Percentiles rank a stretch among this genome's conserved stretches.
Evolutionary conservation across 371 early-diverging fungal genomes (phyloP).

Genomic region (Mucor irregularis): DNA sequence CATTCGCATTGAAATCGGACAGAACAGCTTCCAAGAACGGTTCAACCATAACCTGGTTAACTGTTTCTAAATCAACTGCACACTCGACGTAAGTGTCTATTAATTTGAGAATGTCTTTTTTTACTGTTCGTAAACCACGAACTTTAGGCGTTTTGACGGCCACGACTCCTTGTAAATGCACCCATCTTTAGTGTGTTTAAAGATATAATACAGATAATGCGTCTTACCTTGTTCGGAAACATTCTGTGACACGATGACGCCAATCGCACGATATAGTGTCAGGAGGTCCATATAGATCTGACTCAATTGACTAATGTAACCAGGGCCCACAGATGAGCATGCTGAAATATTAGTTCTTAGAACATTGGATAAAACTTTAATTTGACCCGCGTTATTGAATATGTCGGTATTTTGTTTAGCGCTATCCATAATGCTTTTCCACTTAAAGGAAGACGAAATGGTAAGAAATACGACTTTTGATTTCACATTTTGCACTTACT

Average conservation of each 20-base stretch:
- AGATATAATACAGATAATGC: not conserved
- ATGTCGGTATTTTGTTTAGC: slow-evolving; percentile 70
- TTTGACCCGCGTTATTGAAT: slow-evolving; percentile 75
- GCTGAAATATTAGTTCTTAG: slow-evolving; percentile 93
- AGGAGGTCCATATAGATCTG: slow-evolving; percentile 89
- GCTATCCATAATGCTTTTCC: slow-evolving; percentile 76
- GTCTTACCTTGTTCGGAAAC: slow-evolving; percentile 61
- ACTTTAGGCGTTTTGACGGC: slow-evolving; percentile 92
- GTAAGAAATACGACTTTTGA: not conserved
- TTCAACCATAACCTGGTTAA: slow-evolving; percentile 82
- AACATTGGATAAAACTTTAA: slow-evolving; percentile 89
- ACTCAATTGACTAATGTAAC: slow-evolving; percentile 83
- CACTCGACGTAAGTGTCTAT: slow-evolving; percentile 85
- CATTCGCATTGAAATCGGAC: slow-evolving; percentile 83
- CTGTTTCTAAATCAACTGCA: slow-evolving; percentile 76
- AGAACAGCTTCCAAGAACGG: slow-evolving; percentile 91
- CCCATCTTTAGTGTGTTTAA: not conserved
- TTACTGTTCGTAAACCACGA: slow-evolving; percentile 91
- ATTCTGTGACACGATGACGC: slow-evolving; percentile 77
- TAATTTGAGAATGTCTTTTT: slow-evolving; percentile 90
- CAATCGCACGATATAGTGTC: slow-evolving; percentile 86
- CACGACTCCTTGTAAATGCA: slow-evolving; percentile 38
- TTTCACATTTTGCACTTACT: slow-evolving; percentile 39
- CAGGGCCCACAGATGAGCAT: slow-evolving; percentile 85
- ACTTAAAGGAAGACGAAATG: slow-evolving; percentile 45